Evolutionary conservation across 179 eudicot genomes (phyloP), one percentile per base, ranked within the genome.

Genomic region (Amaranthus tricolor): DNA sequence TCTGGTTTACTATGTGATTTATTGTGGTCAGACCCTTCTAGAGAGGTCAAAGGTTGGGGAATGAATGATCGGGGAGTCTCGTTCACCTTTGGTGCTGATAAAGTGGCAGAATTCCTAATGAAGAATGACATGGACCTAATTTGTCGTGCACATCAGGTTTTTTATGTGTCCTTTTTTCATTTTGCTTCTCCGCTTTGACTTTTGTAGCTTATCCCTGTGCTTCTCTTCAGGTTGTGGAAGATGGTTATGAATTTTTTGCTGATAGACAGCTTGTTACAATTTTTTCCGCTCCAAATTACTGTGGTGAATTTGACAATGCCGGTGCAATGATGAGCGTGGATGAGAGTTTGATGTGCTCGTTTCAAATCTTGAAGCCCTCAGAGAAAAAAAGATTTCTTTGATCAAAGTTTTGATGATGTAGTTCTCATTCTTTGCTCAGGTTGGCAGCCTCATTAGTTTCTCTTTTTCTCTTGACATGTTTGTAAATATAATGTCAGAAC

Each of bases 241-340:
- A 89, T 85, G 94, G 94, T 51, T 89, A 89, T 71, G 94, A 89
- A 74, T 89, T 89, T 81, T 89, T 89, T 72, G 94, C 94, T 66
- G 94, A 89, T 56, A 85, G 91, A 74, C 91, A 86, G 79, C 90
- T 89, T 83, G 94, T 89, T 62, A 88, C 93, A 1, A 78, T 89
- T 53, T 89, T 89, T 68, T 89, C 93, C 74, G 93, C 93, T 74
- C 93, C 93, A 49, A 89, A 89, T 71, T 89, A 89, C 66, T 89
- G 93, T 52, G 93, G 93, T 54, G 93, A 89, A 79, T 89, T 89
- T 78, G 91, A 89, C 74, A 89, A 89, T 84, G 91, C 93, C 73
- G 93, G 93, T 73, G 93, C 91, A 52, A 89, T 89, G 94, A 89
- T 89, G 94, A 89, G 94, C 71, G 94, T 89, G 62, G 91, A 89